These are phyloP conservation scores for Chaetomium cochliodes DNA, from an alignment of 495 filamentous ascomycete genomes.

Conservation along the genomic window DNA sequence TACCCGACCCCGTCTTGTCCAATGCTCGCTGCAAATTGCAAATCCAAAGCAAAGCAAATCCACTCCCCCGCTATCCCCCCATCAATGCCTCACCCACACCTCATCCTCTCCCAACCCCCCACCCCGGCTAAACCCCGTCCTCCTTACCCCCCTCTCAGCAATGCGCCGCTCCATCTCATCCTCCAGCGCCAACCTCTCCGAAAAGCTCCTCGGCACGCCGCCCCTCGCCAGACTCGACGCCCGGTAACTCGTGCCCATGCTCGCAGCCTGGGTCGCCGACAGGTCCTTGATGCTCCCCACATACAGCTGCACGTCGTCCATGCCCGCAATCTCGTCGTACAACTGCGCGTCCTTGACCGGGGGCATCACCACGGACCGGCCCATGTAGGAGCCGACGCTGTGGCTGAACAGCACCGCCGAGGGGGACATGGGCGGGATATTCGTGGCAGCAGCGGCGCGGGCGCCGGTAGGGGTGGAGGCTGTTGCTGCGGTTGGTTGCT, in stretches of 20 bases:
- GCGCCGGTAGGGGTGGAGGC: neutral
- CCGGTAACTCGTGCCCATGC: constrained; percentile 39
- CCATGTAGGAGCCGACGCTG: constrained; percentile 48
- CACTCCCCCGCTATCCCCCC: neutral
- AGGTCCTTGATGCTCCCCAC: constrained; percentile 48
- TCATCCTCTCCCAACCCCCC: neutral
- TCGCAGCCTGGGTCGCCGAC: constrained; percentile 41
- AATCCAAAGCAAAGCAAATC: neutral
- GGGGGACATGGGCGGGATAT: constrained; percentile 27
- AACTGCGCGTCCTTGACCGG: constrained; percentile 44
- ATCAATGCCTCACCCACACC: neutral
- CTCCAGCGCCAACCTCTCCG: constrained; percentile 46
- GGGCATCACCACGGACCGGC: constrained; percentile 32
- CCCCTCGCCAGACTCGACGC: constrained; percentile 35
- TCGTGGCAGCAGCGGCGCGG: neutral
- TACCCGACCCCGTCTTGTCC: neutral
- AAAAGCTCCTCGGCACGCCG: constrained; percentile 41
- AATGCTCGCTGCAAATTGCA: neutral
- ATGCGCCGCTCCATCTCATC: constrained; percentile 39
- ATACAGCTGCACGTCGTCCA: constrained; percentile 47
- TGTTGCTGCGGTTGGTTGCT: neutral
- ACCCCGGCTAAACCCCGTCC: constrained; percentile 5
- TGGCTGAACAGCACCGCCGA: constrained; percentile 32
- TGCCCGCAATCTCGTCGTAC: constrained; percentile 44
- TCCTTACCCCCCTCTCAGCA: constrained; percentile 4